A percentile compares a stretch with the other conserved stretches of the same genome.
These are phyloP conservation scores for Zygoascus ofunaensis DNA, from an alignment of 805 yeast species.

Conservation along the genomic window DNA sequence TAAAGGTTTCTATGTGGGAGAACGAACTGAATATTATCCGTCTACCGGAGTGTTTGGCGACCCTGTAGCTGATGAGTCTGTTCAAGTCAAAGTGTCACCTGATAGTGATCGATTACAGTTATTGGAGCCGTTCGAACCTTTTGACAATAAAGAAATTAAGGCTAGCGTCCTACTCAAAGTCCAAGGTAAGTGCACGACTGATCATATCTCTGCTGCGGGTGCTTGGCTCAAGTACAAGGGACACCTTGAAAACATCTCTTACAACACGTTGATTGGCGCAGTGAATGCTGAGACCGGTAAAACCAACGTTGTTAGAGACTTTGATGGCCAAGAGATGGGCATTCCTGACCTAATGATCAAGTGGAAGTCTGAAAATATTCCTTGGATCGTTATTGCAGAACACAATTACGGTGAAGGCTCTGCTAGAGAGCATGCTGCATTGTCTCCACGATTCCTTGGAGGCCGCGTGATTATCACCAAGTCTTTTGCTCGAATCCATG, in stretches of 20 bases:
- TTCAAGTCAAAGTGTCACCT: constrained; percentile 65
- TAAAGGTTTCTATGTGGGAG: constrained; percentile 64
- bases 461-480: constrained; percentile 82
- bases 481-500: constrained; percentile 97
- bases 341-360: constrained; percentile 96
- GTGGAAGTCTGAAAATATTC: constrained; percentile 78
- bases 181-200: constrained; percentile 97
- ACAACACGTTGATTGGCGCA: constrained; percentile 94
- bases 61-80: constrained; percentile 55
- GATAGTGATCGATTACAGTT: constrained; percentile 87
- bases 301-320: constrained; percentile 82
- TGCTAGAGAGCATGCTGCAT: constrained; percentile 97
- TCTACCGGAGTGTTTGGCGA: constrained; percentile 37
- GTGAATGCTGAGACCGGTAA: constrained; percentile 95
- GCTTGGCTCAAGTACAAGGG: constrained; percentile 98
- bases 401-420: constrained; percentile 99
- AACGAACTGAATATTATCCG: constrained; percentile 64
- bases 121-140: constrained; percentile 70
- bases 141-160: constrained; percentile 77
- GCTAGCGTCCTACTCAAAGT: constrained; percentile 78
- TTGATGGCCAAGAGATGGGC: constrained; percentile 64
- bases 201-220: constrained; percentile 98
- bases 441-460: constrained; percentile 90
- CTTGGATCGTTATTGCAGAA: constrained; percentile 95
- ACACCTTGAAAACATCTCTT: constrained; percentile 87